Percentiles rank a stretch among this genome's conserved stretches.
Conservation (phyloP, 306 rosid genomes). For the Trifolium fragiferum region DNA sequence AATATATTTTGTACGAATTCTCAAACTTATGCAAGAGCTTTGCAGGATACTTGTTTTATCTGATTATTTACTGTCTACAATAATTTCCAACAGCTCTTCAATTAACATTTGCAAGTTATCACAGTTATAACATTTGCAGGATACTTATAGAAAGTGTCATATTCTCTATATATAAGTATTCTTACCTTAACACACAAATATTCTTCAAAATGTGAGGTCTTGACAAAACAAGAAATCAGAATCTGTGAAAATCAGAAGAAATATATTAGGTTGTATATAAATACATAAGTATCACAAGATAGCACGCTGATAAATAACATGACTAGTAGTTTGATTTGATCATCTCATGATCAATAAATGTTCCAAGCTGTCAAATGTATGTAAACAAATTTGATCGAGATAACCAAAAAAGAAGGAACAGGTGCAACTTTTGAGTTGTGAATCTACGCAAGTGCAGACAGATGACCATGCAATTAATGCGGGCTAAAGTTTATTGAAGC, state of each 20-base stretch:
- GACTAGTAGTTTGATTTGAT: conserved; percentile 16
- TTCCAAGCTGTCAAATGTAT: conserved; percentile 16
- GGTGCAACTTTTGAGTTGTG: background rate
- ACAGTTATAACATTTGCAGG: background rate
- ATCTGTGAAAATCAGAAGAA: conserved; percentile 59
- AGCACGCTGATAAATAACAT: conserved; percentile 16
- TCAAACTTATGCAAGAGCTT: background rate
- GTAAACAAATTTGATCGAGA: background rate
- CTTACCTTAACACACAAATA: conserved; percentile 92
- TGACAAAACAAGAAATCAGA: conserved; percentile 89
- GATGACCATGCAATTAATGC: conserved; percentile 10
- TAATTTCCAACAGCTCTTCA: conserved; percentile 25
- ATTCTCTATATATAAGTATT: conserved; percentile 12
- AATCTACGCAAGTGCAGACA: conserved; percentile 12
- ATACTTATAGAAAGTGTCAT: conserved; percentile 28
- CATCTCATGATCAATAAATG: conserved; percentile 14
- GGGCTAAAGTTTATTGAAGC: background rate
- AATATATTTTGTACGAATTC: background rate
- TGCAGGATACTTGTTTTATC: background rate
- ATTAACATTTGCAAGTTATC: background rate
- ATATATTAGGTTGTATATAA: conserved; percentile 8
- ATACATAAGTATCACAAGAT: conserved; percentile 7
- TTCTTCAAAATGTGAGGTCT: conserved; percentile 92
- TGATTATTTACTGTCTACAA: background rate
- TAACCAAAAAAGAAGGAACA: background rate